Percentiles rank a stretch among this genome's conserved stretches.
These are phyloP conservation scores for Didymella sp. DNA, from an alignment of 2,329 filamentous ascomycete species.

Conservation along the genomic window DNA sequence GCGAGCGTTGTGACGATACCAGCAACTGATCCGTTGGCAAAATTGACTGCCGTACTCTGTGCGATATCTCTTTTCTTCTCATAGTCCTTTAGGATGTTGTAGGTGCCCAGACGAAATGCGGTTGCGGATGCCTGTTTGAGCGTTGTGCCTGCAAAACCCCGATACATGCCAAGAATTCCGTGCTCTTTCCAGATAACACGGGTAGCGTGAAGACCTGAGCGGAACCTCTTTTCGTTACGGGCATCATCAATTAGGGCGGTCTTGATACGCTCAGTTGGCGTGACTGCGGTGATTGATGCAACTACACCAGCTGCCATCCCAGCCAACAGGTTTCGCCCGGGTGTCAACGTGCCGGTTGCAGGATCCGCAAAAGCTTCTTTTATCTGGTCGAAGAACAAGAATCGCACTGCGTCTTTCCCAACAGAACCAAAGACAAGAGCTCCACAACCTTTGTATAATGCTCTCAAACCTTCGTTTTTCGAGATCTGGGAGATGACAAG, in stretches of 20 bases:
- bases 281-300: slow-evolving; percentile 69
- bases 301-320: slow-evolving; percentile 70
- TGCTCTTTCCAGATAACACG: slow-evolving; percentile 58
- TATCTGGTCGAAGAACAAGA: slow-evolving; percentile 71
- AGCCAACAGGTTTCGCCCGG: slow-evolving; percentile 64
- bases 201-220: slow-evolving; percentile 60
- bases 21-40: slow-evolving; percentile 67
- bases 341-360: slow-evolving; percentile 63
- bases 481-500: slow-evolving; percentile 63
- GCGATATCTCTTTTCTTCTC: slow-evolving; percentile 57
- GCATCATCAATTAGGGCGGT: slow-evolving; percentile 71
- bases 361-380: slow-evolving; percentile 64
- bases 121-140: slow-evolving; percentile 69
- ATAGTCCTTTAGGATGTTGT: slow-evolving; percentile 69
- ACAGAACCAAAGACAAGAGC: slow-evolving; percentile 67
- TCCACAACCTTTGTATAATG: slow-evolving; percentile 69
- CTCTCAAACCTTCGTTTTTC: slow-evolving; percentile 62
- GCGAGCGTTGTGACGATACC: slow-evolving; percentile 66
- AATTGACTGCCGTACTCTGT: slow-evolving; percentile 62
- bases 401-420: slow-evolving; percentile 70
- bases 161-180: slow-evolving; percentile 63
- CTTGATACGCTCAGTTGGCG: slow-evolving; percentile 72
- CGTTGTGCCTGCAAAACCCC: slow-evolving; percentile 66
- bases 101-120: slow-evolving; percentile 67
- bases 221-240: slow-evolving; percentile 58